Evolutionary conservation across 1,284 basidiomycete genomes (phyloP).

Genomic region (Heliocybe sulcata): DNA sequence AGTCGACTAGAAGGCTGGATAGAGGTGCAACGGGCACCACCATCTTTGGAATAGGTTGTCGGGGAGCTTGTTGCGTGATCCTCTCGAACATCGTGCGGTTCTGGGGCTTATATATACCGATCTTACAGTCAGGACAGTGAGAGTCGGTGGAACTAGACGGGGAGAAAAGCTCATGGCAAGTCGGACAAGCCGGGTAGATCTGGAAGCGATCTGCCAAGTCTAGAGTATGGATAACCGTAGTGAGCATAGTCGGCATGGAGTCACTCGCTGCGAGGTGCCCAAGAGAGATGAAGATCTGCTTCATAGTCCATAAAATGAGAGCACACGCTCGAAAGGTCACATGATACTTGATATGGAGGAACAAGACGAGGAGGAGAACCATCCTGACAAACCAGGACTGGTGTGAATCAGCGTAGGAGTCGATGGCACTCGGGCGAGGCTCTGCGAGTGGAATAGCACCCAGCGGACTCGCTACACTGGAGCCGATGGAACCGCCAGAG

Average conservation of each 20-base stretch:
- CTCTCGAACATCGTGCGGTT: background rate
- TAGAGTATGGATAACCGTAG: conserved; percentile 14
- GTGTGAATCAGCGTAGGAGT: conserved; percentile 2
- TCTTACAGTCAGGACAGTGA: background rate
- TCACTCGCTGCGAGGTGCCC: conserved; percentile 9
- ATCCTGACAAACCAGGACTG: conserved; percentile 9
- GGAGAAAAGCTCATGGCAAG: conserved; percentile 13
- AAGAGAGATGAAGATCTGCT: conserved; percentile 13
- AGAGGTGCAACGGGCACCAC: background rate
- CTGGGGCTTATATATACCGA: background rate
- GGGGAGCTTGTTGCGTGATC: background rate
- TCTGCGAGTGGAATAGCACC: background rate
- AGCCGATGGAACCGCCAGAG: background rate
- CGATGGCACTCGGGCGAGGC: background rate
- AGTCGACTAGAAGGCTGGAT: background rate
- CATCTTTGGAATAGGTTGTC: background rate
- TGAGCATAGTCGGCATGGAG: conserved; percentile 14
- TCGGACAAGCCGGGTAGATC: conserved; percentile 14
- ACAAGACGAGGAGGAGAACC: conserved; percentile 13
- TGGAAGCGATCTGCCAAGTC: conserved; percentile 16
- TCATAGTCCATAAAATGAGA: conserved; percentile 12
- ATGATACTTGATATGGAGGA: conserved; percentile 17
- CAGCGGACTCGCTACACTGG: background rate
- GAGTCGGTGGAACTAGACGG: background rate
- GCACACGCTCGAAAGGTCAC: conserved; percentile 16